A percentile compares a stretch with the other conserved stretches of the same genome.
Evolutionary conservation across 1,284 basidiomycete genomes (phyloP).

Genomic region (Naganishia sp.): DNA sequence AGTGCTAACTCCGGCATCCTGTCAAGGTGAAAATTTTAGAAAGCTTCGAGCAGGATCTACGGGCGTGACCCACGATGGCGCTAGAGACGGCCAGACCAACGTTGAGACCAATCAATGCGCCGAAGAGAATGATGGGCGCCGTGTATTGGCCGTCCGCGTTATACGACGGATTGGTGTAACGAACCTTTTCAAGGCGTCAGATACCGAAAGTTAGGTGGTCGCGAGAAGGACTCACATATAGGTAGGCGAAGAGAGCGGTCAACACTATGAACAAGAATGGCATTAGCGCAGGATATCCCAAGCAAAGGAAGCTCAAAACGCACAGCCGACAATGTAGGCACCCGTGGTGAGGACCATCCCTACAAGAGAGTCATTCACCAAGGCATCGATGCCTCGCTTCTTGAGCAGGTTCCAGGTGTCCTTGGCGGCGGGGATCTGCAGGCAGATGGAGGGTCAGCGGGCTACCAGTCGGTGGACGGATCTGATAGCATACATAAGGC

Average conservation of each 20-base stretch:
- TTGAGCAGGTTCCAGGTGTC: slow-evolving; percentile 86
- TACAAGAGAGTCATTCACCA: slow-evolving; percentile 83
- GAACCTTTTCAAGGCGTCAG: background rate
- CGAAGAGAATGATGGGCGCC: slow-evolving; percentile 68
- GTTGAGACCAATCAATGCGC: slow-evolving; percentile 74
- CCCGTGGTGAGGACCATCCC: slow-evolving; percentile 68
- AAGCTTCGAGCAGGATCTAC: background rate
- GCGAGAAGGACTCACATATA: slow-evolving; percentile 69
- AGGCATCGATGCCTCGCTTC: slow-evolving; percentile 78
- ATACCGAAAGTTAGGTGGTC: slow-evolving; percentile 41
- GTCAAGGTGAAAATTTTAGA: background rate
- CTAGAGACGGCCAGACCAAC: slow-evolving; percentile 43
- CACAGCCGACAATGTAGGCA: slow-evolving; percentile 68
- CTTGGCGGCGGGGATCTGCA: slow-evolving; percentile 70
- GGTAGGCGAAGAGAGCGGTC: slow-evolving; percentile 70
- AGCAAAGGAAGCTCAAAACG: background rate
- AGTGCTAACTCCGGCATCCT: slow-evolving; percentile 68
- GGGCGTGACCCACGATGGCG: slow-evolving; percentile 38
- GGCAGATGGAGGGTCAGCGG: background rate
- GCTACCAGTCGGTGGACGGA: background rate
- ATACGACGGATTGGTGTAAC: slow-evolving; percentile 30
- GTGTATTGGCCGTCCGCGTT: slow-evolving; percentile 35
- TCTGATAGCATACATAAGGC: slow-evolving; percentile 58
- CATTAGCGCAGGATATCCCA: background rate
- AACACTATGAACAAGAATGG: background rate